A percentile compares a stretch with the other conserved stretches of the same genome.
These are phyloP conservation scores for Onygenales sp. DNA, from an alignment of 2,329 filamentous ascomycete genomes.

Conservation along the genomic window DNA sequence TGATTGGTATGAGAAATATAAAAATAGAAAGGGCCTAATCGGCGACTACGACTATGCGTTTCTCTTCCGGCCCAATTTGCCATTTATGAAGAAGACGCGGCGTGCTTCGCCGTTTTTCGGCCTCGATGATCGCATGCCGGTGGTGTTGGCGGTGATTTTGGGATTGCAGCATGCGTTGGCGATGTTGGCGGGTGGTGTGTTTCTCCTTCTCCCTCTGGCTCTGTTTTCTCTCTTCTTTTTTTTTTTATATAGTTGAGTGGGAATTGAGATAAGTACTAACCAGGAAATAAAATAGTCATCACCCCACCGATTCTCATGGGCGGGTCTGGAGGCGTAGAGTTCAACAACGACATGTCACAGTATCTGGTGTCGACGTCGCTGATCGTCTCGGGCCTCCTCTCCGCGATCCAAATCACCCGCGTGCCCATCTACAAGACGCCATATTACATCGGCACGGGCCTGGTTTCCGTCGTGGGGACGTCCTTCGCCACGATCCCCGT, in stretches of 20 bases:
- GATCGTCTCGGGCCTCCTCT: slow-evolving; percentile 58
- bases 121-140: slow-evolving; percentile 57
- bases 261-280: slow-evolving; percentile 8
- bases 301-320: slow-evolving; percentile 52
- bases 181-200: slow-evolving; percentile 48
- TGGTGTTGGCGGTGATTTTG: slow-evolving; percentile 55
- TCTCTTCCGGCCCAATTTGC: slow-evolving; percentile 71
- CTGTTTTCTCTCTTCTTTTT: not conserved
- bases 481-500: slow-evolving; percentile 60
- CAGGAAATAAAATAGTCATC: slow-evolving; percentile 35
- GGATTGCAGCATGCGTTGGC: slow-evolving; percentile 61
- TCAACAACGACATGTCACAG: slow-evolving; percentile 44
- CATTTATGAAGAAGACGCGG: slow-evolving; percentile 61
- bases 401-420: slow-evolving; percentile 56
- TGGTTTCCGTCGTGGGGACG: slow-evolving; percentile 59
- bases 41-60: slow-evolving; percentile 86
- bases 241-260: not conserved
- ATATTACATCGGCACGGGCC: slow-evolving; percentile 55
- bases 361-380: slow-evolving; percentile 62
- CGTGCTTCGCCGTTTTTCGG: slow-evolving; percentile 60
- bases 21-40: slow-evolving; percentile 57
- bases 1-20: not conserved
- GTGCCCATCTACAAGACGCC: slow-evolving; percentile 55
- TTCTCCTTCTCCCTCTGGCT: not conserved
- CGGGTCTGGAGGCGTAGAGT: slow-evolving; percentile 46